Evolutionary conservation across 805 yeast species (phyloP).

Genomic region (Wickerhamiella allomyrinae): DNA sequence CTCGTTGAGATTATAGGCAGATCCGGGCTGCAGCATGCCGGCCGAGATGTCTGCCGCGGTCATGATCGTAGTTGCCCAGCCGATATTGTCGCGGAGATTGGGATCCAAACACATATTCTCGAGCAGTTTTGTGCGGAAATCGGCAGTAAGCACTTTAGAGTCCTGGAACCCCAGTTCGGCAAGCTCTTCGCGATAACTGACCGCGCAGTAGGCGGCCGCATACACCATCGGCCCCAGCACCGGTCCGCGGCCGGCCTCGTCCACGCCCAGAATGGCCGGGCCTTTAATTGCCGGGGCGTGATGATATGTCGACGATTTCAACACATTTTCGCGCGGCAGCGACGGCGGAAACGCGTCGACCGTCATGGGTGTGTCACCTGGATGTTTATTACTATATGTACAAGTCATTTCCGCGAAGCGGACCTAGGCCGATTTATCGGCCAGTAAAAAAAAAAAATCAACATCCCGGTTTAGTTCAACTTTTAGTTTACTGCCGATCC

Average conservation of each 20-base stretch:
- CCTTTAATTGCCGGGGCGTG: constrained; percentile 7
- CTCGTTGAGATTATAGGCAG: constrained; percentile 66
- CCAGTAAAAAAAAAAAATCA: too few species aligned
- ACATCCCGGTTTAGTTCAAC: too few species aligned
- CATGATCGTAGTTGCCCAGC: constrained; percentile 78
- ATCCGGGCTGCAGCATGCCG: constrained; percentile 69
- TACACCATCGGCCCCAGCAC: constrained; percentile 97
- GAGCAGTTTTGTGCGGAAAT: constrained; percentile 49
- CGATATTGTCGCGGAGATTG: constrained; percentile 44
- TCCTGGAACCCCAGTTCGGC: constrained; percentile 76
- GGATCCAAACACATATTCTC: constrained; percentile 36
- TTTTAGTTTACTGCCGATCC: constrained; percentile 33
- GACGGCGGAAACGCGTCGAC: constrained; percentile 16
- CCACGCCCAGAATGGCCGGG: constrained; percentile 61
- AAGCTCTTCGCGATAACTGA: constrained; percentile 34
- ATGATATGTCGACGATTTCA: constrained; percentile 17
- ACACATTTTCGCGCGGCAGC: constrained; percentile 10
- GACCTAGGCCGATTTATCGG: neutral
- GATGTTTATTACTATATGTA: neutral
- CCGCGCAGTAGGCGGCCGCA: constrained; percentile 66
- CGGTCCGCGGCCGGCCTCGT: constrained; percentile 98
- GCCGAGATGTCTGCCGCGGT: constrained; percentile 76
- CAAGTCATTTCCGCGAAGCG: too few species aligned
- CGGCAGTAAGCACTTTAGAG: constrained; percentile 73
- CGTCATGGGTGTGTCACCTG: too few species aligned